A percentile compares a stretch with the other conserved stretches of the same genome.
These are phyloP conservation scores for Conoideocrella luteorostrata DNA, from an alignment of 2,329 filamentous ascomycete genomes.

Conservation along the genomic window DNA sequence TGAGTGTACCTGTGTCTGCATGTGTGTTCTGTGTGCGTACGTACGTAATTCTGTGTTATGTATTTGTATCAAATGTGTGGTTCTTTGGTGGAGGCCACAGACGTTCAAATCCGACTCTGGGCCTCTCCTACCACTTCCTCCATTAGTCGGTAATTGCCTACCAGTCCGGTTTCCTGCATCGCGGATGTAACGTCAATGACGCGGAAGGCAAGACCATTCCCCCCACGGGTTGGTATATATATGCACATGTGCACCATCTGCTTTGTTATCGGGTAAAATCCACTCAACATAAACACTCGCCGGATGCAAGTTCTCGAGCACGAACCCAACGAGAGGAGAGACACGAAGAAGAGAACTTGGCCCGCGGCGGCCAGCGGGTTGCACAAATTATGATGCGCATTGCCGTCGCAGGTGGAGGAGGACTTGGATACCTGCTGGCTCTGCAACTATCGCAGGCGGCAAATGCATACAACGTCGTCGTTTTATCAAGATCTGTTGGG, in stretches of 20 bases:
- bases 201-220: slow-evolving; percentile 12
- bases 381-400: slow-evolving; percentile 39
- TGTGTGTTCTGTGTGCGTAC: slow-evolving; percentile 6
- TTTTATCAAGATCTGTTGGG: slow-evolving; percentile 53
- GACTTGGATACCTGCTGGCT: slow-evolving; percentile 38
- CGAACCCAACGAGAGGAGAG: slow-evolving; percentile 7
- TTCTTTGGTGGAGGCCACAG: slow-evolving; percentile 10
- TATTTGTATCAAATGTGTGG: slow-evolving; percentile 5
- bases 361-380: slow-evolving; percentile 12
- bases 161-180: slow-evolving; percentile 10
- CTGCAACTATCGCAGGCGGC: slow-evolving; percentile 49
- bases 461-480: slow-evolving; percentile 60
- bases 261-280: slow-evolving; percentile 3
- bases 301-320: slow-evolving; percentile 5
- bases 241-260: slow-evolving; percentile 8
- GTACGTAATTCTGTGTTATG: slow-evolving; percentile 6
- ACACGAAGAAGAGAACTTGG: slow-evolving; percentile 5
- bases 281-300: slow-evolving; percentile 6
- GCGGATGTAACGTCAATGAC: slow-evolving; percentile 20
- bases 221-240: slow-evolving; percentile 11
- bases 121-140: slow-evolving; percentile 7
- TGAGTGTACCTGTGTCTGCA: slow-evolving; percentile 3
- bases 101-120: slow-evolving; percentile 9
- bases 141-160: slow-evolving; percentile 13
- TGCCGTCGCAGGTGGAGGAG: slow-evolving; percentile 40